Base-by-base conservation (phyloP, 495 filamentous ascomycete genomes). In the Penicillium silybi region DNA sequence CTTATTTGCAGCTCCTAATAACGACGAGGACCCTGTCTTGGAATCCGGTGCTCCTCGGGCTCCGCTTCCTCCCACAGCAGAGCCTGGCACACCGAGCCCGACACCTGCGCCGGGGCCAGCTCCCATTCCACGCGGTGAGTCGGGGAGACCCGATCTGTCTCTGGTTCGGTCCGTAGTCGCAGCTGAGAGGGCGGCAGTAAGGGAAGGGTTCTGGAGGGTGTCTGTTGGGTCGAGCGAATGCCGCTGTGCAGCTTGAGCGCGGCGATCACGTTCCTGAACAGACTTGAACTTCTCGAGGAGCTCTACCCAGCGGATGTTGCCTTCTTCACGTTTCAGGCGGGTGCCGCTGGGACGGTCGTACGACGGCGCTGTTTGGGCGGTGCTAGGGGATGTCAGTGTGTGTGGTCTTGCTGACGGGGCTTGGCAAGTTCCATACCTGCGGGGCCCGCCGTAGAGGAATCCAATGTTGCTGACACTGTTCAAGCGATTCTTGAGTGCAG, bases 391-490 rank as follows among this genome's bases (percentile, higher is more conserved):
- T 45, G 41, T 56, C 27, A 46, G 27, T 41, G 15, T 59, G 43
- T 53, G 54, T 16, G 44, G 29, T n/a, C 2, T 25, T 46, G 48
- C 3, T 22, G n/a, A 15, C 27, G 40, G 41, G 29, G 48, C 13
- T 6, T 37, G 40, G 32, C 56, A 53, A 37, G 27, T 55, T 57
- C 84, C 86, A 71, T 86, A 93, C 90, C 85, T 77, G 80, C 90
- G 83, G 15, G 82, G 88, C 53, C 84, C 84, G 55, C 87, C 84
- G 60, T 97, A 92, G 52, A 99, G 80, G 62, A 95, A 95, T 20
- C 93, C 93, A 65, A 97, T 97, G 44, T 92, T 92, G 76, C 87
- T 92, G 52, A 97, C 95, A 70, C 88, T 93, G 68, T 96, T 96
- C 41, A 99, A 76, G 37, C 95, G 89, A 65, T 99, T 99, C 63